These are phyloP conservation scores for Fraxinus albicans DNA, from an alignment of 305 asterid species.

Conservation along the genomic window DNA sequence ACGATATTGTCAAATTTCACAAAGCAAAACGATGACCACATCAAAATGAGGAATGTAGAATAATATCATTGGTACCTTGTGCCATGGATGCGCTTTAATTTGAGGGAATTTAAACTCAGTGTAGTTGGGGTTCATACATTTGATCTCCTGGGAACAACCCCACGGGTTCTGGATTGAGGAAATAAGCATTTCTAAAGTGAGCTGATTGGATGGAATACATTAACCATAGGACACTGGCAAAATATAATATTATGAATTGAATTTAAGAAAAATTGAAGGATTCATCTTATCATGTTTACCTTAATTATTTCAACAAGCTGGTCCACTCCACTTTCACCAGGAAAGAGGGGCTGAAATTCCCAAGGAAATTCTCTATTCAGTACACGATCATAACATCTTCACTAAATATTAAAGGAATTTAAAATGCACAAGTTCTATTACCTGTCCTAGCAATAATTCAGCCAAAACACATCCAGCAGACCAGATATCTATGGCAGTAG, in stretches of 20 bases:
- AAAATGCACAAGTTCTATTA: slow-evolving; percentile 23
- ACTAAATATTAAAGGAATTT: not conserved
- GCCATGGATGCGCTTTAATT: slow-evolving; percentile 80
- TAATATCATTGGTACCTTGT: slow-evolving; percentile 50
- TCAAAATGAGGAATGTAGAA: not conserved
- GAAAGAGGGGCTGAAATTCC: slow-evolving; percentile 65
- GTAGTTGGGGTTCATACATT: slow-evolving; percentile 49
- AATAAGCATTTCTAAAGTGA: slow-evolving; percentile 11
- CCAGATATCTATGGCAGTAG: slow-evolving; percentile 81
- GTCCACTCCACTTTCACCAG: slow-evolving; percentile 80
- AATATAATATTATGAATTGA: not conserved
- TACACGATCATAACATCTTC: not conserved
- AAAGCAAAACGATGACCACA: not conserved
- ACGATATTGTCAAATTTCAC: slow-evolving; percentile 17
- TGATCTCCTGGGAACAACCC: no score
- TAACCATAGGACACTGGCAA: slow-evolving; percentile 1
- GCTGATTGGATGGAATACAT: not conserved
- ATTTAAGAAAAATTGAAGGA: not conserved
- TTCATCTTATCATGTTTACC: slow-evolving; percentile 29
- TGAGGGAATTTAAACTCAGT: slow-evolving; percentile 71
- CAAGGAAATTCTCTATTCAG: not conserved
- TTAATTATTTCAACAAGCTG: slow-evolving; percentile 79
- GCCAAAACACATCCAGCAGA: slow-evolving; percentile 84
- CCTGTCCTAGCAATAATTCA: slow-evolving; percentile 78
- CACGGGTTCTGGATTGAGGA: no score